A percentile compares a stretch with the other conserved stretches of the same genome.
Evolutionary conservation across 768 basidiomycete genomes (phyloP).

Genomic region (Suillus placidus): DNA sequence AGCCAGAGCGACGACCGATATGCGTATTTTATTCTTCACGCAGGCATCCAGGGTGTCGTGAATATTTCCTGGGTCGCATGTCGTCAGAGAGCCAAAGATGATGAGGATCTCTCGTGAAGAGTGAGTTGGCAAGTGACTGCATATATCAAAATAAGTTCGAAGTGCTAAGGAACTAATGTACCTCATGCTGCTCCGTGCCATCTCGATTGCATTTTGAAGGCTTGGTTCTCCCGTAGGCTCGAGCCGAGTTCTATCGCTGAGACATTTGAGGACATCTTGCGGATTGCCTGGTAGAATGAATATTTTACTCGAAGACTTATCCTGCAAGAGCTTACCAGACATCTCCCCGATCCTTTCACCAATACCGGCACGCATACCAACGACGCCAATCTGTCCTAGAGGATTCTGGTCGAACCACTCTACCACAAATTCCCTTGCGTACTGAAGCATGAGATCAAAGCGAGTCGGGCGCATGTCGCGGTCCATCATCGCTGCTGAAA

Average conservation of each 20-base stretch:
- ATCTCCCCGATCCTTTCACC: conserved; percentile 91
- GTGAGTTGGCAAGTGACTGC: conserved; percentile 94
- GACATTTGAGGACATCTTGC: conserved; percentile 88
- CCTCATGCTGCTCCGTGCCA: conserved; percentile 95
- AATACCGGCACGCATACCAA: conserved; percentile 89
- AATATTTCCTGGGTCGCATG: conserved; percentile 96
- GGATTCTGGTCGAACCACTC: conserved; percentile 99
- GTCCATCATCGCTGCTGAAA: conserved; percentile 91
- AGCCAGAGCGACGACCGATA: conserved; percentile 91
- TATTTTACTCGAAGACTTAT: conserved; percentile 8
- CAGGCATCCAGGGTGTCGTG: conserved; percentile 92
- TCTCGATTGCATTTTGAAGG: conserved; percentile 96
- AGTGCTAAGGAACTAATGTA: conserved; percentile 33
- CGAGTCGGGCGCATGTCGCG: conserved; percentile 95
- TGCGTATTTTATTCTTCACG: conserved; percentile 80
- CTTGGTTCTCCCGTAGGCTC: conserved; percentile 93
- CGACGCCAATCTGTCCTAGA: conserved; percentile 92
- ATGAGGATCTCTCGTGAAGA: conserved; percentile 95
- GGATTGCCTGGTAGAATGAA: conserved; percentile 72
- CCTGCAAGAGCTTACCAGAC: conserved; percentile 64
- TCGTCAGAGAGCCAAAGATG: conserved; percentile 94
- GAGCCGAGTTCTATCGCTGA: conserved; percentile 84
- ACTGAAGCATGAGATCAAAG: conserved; percentile 88
- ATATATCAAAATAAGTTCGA: conserved; percentile 12
- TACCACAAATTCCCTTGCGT: conserved; percentile 85